Evolutionary conservation across 192 early-diverging fungal genomes (phyloP), one percentile per base, ranked within the genome.

Genomic region (Entomortierella parvispora): DNA sequence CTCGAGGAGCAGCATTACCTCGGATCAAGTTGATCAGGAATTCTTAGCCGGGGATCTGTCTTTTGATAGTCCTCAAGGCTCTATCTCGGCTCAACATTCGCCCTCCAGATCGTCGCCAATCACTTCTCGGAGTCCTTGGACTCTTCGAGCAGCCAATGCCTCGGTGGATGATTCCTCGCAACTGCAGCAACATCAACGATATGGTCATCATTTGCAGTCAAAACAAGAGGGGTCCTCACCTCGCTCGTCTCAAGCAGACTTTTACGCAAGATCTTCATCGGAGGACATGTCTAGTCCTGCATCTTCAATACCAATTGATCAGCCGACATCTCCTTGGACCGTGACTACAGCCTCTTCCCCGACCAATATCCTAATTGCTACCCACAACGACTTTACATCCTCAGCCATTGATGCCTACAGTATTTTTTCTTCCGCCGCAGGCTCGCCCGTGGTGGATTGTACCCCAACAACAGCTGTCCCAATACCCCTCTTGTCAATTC

Each of bases 161-260:
- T 40, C 37, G n/a, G n/a, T n/a, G n/a, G n/a, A n/a, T n/a, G n/a
- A n/a, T n/a, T n/a, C n/a, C n/a, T n/a, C n/a, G n/a, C n/a, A 52
- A 0, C 49, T 12, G 23, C 49, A 25, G 20, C 20, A 51, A 25
- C 49, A 51, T 10, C 23, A 10, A 25, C 8, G 33, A 54, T 26
- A 55, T 7, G 12, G 12, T 5, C 37, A 40, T 9, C 37, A 12
- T 40, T 12, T 9, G 12, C 37, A 40, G 12, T 12, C 5, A 9
- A 5, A 40, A 40, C 42, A 34, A 18, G 50, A 48, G 0, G 29
- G 26, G 17, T 48, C 58, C 7, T 52, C 18, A 14, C 37, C 59
- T 34, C 44, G 2, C 14, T 26, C 42, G 34, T 66, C 63, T 9
- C 71, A 75, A 25, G 52, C 63, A 2, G 63, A 75, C 15, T 75